These are phyloP conservation scores for Phytophthora agathidicida DNA, from an alignment of 352 stramenopile species.

Conservation along the genomic window DNA sequence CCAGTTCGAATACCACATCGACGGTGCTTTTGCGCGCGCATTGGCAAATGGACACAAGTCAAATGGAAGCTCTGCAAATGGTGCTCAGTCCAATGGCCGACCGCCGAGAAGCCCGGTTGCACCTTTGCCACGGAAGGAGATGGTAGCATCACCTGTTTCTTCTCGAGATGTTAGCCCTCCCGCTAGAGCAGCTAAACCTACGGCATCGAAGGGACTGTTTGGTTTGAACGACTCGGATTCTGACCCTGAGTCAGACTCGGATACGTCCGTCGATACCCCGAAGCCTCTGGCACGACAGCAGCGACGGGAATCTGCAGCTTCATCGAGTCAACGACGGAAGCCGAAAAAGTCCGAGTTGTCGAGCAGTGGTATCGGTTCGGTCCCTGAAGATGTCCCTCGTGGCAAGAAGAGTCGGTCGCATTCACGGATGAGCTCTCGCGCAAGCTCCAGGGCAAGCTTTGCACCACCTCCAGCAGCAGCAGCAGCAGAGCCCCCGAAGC, in stretches of 20 bases:
- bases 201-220: conserved; percentile 54
- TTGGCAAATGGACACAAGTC: conserved; percentile 28
- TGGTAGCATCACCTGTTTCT: conserved; percentile 8
- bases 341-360: conserved; percentile 32
- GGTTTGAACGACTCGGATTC: conserved; percentile 58
- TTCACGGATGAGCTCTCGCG: conserved; percentile 37
- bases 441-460: conserved; percentile 45
- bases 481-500: conserved; percentile 19
- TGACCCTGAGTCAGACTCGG: conserved; percentile 59
- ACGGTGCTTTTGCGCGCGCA: conserved; percentile 44
- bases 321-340: conserved; percentile 26
- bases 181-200: conserved; percentile 18
- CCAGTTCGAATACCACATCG: conserved; percentile 68
- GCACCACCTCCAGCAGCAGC: conserved; percentile 16
- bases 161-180: conserved; percentile 23
- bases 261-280: conserved; percentile 41
- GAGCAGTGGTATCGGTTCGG: conserved; percentile 26
- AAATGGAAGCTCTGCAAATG: conserved; percentile 17
- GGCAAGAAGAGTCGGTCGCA: conserved; percentile 34
- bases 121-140: conserved; percentile 21
- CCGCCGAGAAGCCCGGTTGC: conserved; percentile 34
- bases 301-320: conserved; percentile 27
- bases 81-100: conserved; percentile 12
- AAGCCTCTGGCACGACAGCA: conserved; percentile 21
- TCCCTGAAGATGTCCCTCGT: conserved; percentile 10